Conservation (phyloP, 257 asterid species). For the Scutellaria barbata region DNA sequence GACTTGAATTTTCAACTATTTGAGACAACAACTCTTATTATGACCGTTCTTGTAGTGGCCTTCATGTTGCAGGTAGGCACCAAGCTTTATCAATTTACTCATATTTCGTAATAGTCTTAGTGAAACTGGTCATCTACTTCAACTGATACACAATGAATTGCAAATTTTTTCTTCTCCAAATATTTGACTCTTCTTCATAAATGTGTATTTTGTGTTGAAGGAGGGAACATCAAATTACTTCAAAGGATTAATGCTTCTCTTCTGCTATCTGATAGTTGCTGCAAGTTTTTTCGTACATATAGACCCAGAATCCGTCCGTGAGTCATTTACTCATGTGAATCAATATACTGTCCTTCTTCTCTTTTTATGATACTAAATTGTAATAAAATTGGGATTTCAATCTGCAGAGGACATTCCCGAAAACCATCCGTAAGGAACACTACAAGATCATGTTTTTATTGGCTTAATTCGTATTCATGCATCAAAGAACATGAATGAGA, state of each 20-base stretch:
- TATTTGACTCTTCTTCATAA: not conserved
- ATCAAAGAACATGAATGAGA: conserved; percentile 3
- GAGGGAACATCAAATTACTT: conserved; percentile 95
- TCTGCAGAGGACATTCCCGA: conserved; percentile 54
- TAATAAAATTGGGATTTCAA: not conserved
- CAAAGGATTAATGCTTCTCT: conserved; percentile 87
- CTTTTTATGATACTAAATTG: not conserved
- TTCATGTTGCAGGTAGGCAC: conserved; percentile 72
- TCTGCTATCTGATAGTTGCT: conserved; percentile 86
- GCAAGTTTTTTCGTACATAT: conserved; percentile 91
- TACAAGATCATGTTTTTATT: conserved; percentile 5
- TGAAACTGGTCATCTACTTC: not conserved
- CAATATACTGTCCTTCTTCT: not conserved
- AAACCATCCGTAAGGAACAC: conserved; percentile 22
- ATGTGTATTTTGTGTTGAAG: conserved; percentile 42
- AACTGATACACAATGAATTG: not conserved
- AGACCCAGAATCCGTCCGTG: conserved; percentile 67
- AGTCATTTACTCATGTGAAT: conserved; percentile 39
- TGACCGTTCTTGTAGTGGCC: conserved; percentile 82
- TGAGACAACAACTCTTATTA: conserved; percentile 76
- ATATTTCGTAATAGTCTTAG: not conserved
- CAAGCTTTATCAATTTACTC: not conserved
- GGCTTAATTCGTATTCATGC: conserved; percentile 6
- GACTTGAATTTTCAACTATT: conserved; percentile 79
- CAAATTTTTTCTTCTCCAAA: too few species aligned